Evolutionary conservation across 176 grass and related monocot species (phyloP), one percentile per base, ranked within the genome.

Genomic region (Cenchrus americanus): DNA sequence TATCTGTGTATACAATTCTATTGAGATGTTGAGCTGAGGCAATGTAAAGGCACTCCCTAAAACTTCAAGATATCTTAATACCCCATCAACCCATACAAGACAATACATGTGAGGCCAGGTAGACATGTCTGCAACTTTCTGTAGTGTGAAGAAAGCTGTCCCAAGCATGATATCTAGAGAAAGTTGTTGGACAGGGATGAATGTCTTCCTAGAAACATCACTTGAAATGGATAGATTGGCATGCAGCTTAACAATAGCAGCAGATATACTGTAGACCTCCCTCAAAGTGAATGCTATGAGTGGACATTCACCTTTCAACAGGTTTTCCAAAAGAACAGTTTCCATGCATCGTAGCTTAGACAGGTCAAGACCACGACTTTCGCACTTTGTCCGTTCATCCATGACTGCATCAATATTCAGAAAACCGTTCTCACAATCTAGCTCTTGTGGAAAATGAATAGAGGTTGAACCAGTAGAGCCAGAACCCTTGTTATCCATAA

Each of bases 21-120:
- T 90, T 78, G 93, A 82, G 58, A 92, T 79, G 27, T 90, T 89
- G 81, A 89, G 86, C 59, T 85, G 83, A 77, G 85, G 82, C 43
- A 90, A 90, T 75, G 71, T 90, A 70, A 90, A 79, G 85, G 77
- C 64, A 64, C 24, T 88, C 70, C 90, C 87, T 84, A 95, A 69
- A 66, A 91, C 87, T 92, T 89, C 87, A 77, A 98, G 82, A 82
- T 95, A 98, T 59, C 76, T 89, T 81, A 98, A 94, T 86, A 85
- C 71, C 14, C 96, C 93, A 62, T 98, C 93, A 77, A 92, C 77
- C 89, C 96, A 98, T 79, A 84, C 80, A 90, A 98, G 89, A 58
- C 81, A 82, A 84, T 81, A 94, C 83, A 87, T 80, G 43, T 84
- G 70, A 66, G 89, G 91, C 80, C 62, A 88, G 69, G 66, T 80